phyloP scores from a whole-genome alignment of 371 early-diverging fungal genomes.

The Capniomyces stellatus region DNA sequence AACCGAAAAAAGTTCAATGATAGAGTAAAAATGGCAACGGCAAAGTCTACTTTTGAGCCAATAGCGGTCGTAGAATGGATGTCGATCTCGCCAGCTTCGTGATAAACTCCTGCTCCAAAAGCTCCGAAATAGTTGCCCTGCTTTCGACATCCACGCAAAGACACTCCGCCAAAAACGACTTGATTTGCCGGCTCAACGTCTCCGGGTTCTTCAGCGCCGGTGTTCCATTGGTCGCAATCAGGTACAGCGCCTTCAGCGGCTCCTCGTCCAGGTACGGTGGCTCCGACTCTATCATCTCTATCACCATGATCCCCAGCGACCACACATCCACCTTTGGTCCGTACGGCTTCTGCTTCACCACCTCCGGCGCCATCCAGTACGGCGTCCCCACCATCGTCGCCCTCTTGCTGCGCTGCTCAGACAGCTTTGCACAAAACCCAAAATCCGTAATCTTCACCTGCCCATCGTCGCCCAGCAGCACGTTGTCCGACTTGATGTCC shows the following conservation, averaged over 20 bases:
- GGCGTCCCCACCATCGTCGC: constrained; percentile 96
- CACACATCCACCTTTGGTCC: constrained; percentile 82
- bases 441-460: constrained; percentile 92
- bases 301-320: constrained; percentile 89
- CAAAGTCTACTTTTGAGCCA: not conserved
- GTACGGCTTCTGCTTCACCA: constrained; percentile 80
- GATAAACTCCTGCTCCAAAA: constrained; percentile 59
- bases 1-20: not conserved
- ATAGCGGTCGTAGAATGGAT: constrained; percentile 11
- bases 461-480: constrained; percentile 66
- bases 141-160: constrained; percentile 77
- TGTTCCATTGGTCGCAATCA: constrained; percentile 94
- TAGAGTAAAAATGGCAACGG: not conserved
- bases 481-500: constrained; percentile 95
- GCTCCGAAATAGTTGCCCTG: constrained; percentile 68
- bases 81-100: constrained; percentile 25
- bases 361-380: constrained; percentile 88
- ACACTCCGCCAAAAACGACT: constrained; percentile 71
- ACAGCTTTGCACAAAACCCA: constrained; percentile 88
- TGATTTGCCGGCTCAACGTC: constrained; percentile 56
- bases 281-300: constrained; percentile 95
- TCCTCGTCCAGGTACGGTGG: constrained; percentile 95
- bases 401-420: constrained; percentile 66
- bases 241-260: constrained; percentile 81
- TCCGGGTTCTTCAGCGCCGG: constrained; percentile 82